Evolutionary conservation across 202 grass and related monocot species (phyloP).

Genomic region (Setaria viridis): DNA sequence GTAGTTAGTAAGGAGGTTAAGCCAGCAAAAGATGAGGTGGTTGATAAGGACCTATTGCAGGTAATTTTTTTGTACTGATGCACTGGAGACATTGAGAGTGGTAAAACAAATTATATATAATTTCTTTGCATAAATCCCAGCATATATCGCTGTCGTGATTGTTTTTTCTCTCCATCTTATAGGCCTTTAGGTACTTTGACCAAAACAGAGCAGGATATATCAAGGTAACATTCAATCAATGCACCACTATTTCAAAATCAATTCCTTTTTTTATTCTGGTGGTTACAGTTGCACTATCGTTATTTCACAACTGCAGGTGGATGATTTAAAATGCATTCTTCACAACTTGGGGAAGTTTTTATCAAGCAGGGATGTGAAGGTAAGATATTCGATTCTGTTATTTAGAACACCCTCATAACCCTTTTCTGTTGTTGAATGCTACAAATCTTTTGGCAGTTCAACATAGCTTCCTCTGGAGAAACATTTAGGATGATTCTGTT

Average conservation of each 20-base stretch:
- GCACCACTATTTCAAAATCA: constrained; percentile 24
- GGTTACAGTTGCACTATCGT: constrained; percentile 27
- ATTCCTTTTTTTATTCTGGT: background rate
- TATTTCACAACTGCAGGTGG: constrained; percentile 64
- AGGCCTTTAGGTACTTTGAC: constrained; percentile 99
- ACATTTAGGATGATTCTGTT: background rate
- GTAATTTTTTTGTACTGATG: constrained; percentile 46
- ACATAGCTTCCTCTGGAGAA: background rate
- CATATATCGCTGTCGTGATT: constrained; percentile 29
- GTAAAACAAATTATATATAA: background rate
- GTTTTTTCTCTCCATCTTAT: constrained; percentile 37
- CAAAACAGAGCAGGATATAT: constrained; percentile 79
- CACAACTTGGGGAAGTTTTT: constrained; percentile 96
- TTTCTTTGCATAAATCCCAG: background rate
- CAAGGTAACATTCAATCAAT: constrained; percentile 60
- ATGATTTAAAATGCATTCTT: constrained; percentile 97
- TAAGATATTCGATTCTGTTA: constrained; percentile 44
- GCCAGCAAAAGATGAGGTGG: constrained; percentile 62
- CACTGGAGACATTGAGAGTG: background rate
- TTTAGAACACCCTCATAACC: background rate
- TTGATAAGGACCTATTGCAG: constrained; percentile 91
- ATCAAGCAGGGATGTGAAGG: constrained; percentile 93
- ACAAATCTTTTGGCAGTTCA: background rate
- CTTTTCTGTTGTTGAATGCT: background rate
- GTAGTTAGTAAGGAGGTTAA: constrained; percentile 48